Evolutionary conservation across 208 protist species (phyloP).

Genomic region (Leishmania tropica): DNA sequence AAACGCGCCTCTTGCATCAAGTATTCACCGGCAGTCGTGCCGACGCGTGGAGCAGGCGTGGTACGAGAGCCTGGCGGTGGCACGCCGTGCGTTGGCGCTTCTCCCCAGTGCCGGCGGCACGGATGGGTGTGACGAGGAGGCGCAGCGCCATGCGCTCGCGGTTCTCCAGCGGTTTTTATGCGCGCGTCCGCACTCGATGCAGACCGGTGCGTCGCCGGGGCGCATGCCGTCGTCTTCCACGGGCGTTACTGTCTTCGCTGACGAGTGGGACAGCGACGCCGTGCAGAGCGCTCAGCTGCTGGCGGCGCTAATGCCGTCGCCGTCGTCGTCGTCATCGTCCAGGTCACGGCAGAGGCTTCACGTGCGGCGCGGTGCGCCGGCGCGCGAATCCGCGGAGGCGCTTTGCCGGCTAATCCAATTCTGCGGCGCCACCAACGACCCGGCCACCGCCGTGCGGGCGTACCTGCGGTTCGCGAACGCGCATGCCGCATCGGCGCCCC

Average conservation of each 20-base stretch:
- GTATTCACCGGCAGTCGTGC: background rate
- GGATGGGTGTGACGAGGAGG: background rate
- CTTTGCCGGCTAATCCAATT: constrained; percentile 19
- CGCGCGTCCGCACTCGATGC: constrained; percentile 15
- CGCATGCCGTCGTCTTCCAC: background rate
- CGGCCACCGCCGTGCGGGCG: constrained; percentile 24
- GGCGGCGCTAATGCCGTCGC: background rate
- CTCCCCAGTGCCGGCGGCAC: background rate
- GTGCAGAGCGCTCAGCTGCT: constrained; percentile 11
- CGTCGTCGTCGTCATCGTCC: background rate
- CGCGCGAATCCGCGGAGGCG: constrained; percentile 3
- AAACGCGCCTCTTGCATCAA: background rate
- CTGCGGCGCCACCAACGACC: constrained; percentile 21
- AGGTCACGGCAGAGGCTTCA: background rate
- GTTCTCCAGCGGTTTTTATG: constrained; percentile 12
- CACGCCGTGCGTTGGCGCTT: constrained; percentile 20
- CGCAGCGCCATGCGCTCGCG: background rate
- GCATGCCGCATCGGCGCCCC: background rate
- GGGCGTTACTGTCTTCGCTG: background rate
- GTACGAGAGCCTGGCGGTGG: constrained; percentile 22
- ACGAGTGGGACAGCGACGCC: constrained; percentile 1
- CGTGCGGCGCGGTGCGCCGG: background rate
- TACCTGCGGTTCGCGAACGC: constrained; percentile 27
- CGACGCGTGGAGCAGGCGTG: constrained; percentile 15
- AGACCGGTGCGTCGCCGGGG: background rate